Evolutionary conservation across 2,329 filamentous ascomycete genomes (phyloP).

Genomic region (Nemania abortiva): DNA sequence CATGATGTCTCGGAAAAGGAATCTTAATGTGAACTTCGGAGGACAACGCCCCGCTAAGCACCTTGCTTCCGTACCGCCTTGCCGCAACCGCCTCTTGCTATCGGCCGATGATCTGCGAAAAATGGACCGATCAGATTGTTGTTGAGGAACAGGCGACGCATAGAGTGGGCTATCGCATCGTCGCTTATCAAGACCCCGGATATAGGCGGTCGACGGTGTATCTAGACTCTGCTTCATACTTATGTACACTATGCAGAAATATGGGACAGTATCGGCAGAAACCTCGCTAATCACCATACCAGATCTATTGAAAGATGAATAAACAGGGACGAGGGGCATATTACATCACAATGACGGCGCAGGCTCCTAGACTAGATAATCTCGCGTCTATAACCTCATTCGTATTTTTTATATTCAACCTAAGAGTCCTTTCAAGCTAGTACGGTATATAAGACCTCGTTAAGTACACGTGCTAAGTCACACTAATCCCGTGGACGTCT

Average conservation of each 20-base stretch:
- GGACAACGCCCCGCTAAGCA: constrained; percentile 23
- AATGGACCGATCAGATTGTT: constrained; percentile 21
- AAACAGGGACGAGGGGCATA: background rate
- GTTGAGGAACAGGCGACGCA: background rate
- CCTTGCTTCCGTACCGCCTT: constrained; percentile 28
- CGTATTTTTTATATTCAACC: background rate
- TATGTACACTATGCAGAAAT: background rate
- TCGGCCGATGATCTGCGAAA: constrained; percentile 17
- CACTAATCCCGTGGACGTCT: background rate
- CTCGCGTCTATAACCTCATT: background rate
- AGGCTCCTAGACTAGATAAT: background rate
- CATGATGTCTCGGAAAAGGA: constrained; percentile 9
- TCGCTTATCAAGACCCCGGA: constrained; percentile 17
- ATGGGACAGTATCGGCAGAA: constrained; percentile 3
- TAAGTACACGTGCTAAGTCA: background rate
- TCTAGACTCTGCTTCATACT: constrained; percentile 15
- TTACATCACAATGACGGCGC: background rate
- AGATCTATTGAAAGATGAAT: background rate
- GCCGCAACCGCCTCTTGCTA: constrained; percentile 14
- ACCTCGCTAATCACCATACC: background rate
- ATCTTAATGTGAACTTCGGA: constrained; percentile 29
- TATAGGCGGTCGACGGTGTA: constrained; percentile 1
- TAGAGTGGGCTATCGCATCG: constrained; percentile 15
- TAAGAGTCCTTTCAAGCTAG: background rate
- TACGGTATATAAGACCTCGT: background rate